Evolutionary conservation across 352 stramenopile species (phyloP).

Genomic region (Pythium phragmitis): DNA sequence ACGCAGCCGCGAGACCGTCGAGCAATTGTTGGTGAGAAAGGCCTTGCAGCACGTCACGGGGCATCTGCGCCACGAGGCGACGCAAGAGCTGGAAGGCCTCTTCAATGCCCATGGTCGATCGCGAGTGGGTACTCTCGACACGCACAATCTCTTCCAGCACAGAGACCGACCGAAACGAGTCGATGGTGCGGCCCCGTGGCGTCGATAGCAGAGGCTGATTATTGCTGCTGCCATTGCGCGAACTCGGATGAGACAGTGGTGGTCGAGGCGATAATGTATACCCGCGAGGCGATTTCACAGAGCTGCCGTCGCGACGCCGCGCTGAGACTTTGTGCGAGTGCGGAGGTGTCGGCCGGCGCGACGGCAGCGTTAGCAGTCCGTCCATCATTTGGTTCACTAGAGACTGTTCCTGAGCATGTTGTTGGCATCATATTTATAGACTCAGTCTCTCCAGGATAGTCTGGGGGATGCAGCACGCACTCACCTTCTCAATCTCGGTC

Average conservation of each 20-base stretch:
- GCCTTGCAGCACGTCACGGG: not conserved
- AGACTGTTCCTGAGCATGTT: not conserved
- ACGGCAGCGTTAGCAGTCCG: slow-evolving; percentile 22
- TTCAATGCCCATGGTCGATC: slow-evolving; percentile 18
- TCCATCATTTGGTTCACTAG: slow-evolving; percentile 15
- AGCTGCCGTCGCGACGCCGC: not conserved
- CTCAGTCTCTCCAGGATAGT: too few species aligned
- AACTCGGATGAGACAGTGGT: slow-evolving; percentile 9
- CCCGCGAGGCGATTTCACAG: not conserved
- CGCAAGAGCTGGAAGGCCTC: slow-evolving; percentile 27
- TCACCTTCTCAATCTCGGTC: slow-evolving; percentile 1
- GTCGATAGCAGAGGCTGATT: not conserved
- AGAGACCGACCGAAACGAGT: slow-evolving; percentile 26
- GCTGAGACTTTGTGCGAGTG: slow-evolving; percentile 23
- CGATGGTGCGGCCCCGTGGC: slow-evolving; percentile 6
- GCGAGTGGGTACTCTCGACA: slow-evolving; percentile 15
- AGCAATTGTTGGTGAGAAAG: slow-evolving; percentile 26
- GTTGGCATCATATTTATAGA: slow-evolving; percentile 6
- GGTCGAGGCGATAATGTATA: slow-evolving; percentile 9
- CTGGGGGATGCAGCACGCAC: not conserved
- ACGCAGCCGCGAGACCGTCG: slow-evolving; percentile 17
- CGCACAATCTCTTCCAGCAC: slow-evolving; percentile 29
- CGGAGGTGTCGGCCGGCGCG: slow-evolving; percentile 1
- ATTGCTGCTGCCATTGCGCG: slow-evolving; percentile 7
- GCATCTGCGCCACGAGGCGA: slow-evolving; percentile 11